These are phyloP conservation scores for Angomonas desouzai DNA, from an alignment of 208 protist genomes.

Conservation along the genomic window DNA sequence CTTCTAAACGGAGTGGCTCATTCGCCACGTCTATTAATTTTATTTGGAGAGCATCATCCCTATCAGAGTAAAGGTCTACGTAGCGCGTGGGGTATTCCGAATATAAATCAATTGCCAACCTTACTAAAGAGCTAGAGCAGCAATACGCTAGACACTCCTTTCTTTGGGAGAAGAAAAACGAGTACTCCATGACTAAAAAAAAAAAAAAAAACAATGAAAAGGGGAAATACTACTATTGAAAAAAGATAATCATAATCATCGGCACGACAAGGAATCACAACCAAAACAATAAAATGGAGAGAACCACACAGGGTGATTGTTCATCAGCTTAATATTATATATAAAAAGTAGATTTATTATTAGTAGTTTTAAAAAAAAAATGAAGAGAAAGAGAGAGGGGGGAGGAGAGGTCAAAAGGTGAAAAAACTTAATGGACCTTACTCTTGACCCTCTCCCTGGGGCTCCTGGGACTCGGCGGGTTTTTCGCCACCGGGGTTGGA, in stretches of 20 bases:
- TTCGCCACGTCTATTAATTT: neutral
- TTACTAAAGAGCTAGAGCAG: neutral
- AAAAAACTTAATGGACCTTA: slow-evolving; percentile 4
- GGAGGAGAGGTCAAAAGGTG: no score
- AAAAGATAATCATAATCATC: neutral
- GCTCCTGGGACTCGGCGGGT: neutral
- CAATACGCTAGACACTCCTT: neutral
- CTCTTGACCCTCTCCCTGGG: neutral
- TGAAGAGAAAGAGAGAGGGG: slow-evolving; percentile 15
- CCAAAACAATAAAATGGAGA: no score
- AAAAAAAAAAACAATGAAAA: slow-evolving; percentile 7
- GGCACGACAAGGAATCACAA: no score
- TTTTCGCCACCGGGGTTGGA: slow-evolving; percentile 12
- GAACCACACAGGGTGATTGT: no score
- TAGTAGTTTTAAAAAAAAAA: slow-evolving; percentile 5
- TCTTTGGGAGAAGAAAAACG: neutral
- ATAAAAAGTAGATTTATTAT: slow-evolving; percentile 17
- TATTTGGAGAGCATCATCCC: neutral
- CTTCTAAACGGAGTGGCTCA: neutral
- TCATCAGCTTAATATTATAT: slow-evolving; percentile 17
- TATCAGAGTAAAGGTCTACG: slow-evolving; percentile 1
- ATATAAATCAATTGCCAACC: neutral
- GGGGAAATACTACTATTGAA: neutral
- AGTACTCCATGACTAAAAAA: slow-evolving; percentile 2
- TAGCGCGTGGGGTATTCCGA: neutral